A percentile compares a stretch with the other conserved stretches of the same genome.
Conservation (phyloP, 768 basidiomycete species). For the Harrya chromipes region DNA sequence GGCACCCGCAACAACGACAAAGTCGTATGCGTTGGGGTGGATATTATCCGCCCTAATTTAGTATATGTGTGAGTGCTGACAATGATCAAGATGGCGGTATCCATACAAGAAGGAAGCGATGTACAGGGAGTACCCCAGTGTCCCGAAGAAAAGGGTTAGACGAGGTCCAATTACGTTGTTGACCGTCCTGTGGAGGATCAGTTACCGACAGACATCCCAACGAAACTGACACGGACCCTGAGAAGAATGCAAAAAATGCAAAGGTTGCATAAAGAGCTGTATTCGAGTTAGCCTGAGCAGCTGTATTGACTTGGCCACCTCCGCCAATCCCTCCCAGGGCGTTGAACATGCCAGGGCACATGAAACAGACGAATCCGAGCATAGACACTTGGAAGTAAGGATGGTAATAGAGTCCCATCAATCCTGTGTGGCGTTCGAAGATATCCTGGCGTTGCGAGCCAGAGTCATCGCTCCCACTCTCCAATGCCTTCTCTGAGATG, state of each 20-base stretch:
- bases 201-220: neutral
- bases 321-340: conserved; percentile 77
- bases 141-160: conserved; percentile 71
- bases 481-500: conserved; percentile 19
- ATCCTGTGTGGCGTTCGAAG: conserved; percentile 47
- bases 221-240: conserved; percentile 49
- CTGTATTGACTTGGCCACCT: conserved; percentile 68
- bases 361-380: conserved; percentile 65
- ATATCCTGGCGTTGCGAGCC: conserved; percentile 28
- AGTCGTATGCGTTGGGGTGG: conserved; percentile 54
- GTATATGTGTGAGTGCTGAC: neutral
- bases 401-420: conserved; percentile 57
- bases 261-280: conserved; percentile 66
- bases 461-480: conserved; percentile 29
- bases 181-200: conserved; percentile 48
- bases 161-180: conserved; percentile 81
- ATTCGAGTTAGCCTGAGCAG: conserved; percentile 67
- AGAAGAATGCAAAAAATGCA: conserved; percentile 60
- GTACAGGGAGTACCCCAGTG: conserved; percentile 72
- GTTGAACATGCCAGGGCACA: conserved; percentile 72
- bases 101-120: conserved; percentile 69
- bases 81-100: neutral
- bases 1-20: conserved; percentile 70
- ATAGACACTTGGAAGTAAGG: conserved; percentile 45
- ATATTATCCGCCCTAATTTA: conserved; percentile 61